Conservation (phyloP, 1,284 basidiomycete species). For the Sutorius eximius region DNA sequence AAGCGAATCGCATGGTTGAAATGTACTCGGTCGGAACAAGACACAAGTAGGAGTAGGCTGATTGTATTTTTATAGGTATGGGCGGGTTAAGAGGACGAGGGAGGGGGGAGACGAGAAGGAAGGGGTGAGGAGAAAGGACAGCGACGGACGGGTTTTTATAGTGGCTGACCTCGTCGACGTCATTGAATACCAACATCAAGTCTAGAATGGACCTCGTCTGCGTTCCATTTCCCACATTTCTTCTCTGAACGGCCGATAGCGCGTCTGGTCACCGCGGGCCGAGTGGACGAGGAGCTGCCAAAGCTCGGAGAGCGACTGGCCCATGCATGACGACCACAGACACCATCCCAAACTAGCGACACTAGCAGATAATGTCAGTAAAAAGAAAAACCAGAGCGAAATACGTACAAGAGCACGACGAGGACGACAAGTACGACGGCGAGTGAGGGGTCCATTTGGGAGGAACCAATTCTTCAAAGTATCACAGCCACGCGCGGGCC, state of each 20-base stretch:
- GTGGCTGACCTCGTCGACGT: constrained; percentile 14
- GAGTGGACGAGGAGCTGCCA: constrained; percentile 39
- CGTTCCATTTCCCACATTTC: constrained; percentile 63
- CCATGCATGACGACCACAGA: constrained; percentile 64
- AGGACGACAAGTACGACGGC: constrained; percentile 36
- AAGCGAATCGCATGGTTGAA: constrained; percentile 39
- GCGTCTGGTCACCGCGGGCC: constrained; percentile 10
- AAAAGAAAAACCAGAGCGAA: neutral
- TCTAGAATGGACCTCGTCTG: constrained; percentile 36
- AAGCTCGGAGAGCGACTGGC: constrained; percentile 44
- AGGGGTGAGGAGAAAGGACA: constrained; percentile 7
- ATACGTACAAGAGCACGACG: constrained; percentile 45
- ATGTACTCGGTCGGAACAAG: constrained; percentile 30
- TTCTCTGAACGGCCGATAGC: constrained; percentile 38
- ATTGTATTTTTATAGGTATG: constrained; percentile 20
- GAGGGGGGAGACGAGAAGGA: constrained; percentile 2
- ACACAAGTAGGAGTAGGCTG: constrained; percentile 23
- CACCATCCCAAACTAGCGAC: constrained; percentile 58
- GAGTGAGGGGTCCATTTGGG: constrained; percentile 19
- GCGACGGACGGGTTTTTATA: constrained; percentile 27
- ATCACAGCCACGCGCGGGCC: no score
- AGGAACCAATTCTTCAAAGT: no score
- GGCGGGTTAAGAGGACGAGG: constrained; percentile 13
- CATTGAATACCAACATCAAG: constrained; percentile 10
- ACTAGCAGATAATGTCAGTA: constrained; percentile 33